Base-by-base conservation (phyloP, 1,284 basidiomycete genomes). In the Earliella scabrosa region DNA sequence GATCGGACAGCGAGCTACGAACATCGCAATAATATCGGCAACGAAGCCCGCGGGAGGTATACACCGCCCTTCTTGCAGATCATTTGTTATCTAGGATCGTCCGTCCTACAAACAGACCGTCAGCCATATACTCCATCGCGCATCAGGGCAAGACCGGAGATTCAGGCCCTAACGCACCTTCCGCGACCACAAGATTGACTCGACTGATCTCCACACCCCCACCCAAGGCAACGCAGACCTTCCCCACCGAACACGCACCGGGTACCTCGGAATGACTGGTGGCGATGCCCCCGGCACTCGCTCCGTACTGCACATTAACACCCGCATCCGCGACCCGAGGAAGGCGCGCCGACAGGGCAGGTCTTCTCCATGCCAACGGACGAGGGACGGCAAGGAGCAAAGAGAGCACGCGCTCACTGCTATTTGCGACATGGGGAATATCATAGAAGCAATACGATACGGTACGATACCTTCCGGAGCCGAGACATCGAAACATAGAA, bases 161-260 rank as follows among this genome's bases (percentile, higher is more conserved):
- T 13, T n/a, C 26, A 44, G 16, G 10, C 46, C 56, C 39, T 45
- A 23, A 35, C 11, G 39, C 39, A 27, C 36, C 45, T 44, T 48
- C 56, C 56, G 50, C 56, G 56, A 54, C 47, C 47, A 41, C 45
- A 23, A 47, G 36, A 50, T 58, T 50, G 51, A 41, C 56, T 46
- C 52, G 29, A 32, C 41, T 21, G 43, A 45, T 45, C 43, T 45
- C 43, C 43, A 11, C 14, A 11, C 8, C 43, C 27, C 43, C 27
- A 20, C 21, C 23, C 4, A 32, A n/a, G 41, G 41, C 41, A 44
- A 44, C 16, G 16, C 38, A 34, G 31, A 41, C 3, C 8, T 26
- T 24, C 31, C 16, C 20, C 18, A 20, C 10, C 45, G 31, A 46
- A 46, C 45, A 32, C 23, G 18, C 18, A 16, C 23, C 39, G 39